Base-by-base conservation (phyloP, 2,329 filamentous ascomycete genomes). In the Anisogramma anomala region DNA sequence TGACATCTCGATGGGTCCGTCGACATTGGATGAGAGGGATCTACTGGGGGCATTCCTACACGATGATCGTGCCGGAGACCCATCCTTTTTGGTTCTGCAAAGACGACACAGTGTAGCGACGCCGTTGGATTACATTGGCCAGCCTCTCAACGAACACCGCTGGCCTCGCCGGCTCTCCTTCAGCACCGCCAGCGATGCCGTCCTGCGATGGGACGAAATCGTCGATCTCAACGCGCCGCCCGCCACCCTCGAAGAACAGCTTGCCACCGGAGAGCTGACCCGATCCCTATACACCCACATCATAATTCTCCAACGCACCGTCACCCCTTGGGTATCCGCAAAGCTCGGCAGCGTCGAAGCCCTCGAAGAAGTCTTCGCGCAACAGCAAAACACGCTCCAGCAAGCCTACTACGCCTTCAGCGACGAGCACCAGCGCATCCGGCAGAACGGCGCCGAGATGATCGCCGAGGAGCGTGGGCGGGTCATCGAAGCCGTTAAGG, bases 161-260 rank as follows among this genome's bases (percentile, higher is more conserved):
- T 84, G 79, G 73, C 75, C 82, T 1, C 76, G 82, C 2, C 74
- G 82, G 32, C 68, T 88, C 48, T 87, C 82, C 3, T 88, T 88
- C 56, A 78, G 79, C 43, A 71, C 80, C 33, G 83, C 80, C 1
- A 82, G 84, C 59, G 80, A 86, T 46, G 82, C 78, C n/a, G 63
- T 88, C 6, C 62, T 87, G 1, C 66, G 63, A 13, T 87, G 82
- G 82, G 64, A 72, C 4, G 69, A 74, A 35, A 58, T 80, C 19
- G 58, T 66, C 3, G 61, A 64, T 41, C 46, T 69, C 2, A 25
- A 42, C 18, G 43, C 33, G 8, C 32, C 31, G 3, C 33, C 45
- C 15, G 22, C 17, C 18, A 55, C 53, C 3, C 49, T 65, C 4
- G 54, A 60, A 20, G 52, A 53, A 6, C 58, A 66, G 20, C 52